Evolutionary conservation across 768 basidiomycete species (phyloP), one percentile per base, ranked within the genome.

Genomic region (Leccinum pellstonianum): DNA sequence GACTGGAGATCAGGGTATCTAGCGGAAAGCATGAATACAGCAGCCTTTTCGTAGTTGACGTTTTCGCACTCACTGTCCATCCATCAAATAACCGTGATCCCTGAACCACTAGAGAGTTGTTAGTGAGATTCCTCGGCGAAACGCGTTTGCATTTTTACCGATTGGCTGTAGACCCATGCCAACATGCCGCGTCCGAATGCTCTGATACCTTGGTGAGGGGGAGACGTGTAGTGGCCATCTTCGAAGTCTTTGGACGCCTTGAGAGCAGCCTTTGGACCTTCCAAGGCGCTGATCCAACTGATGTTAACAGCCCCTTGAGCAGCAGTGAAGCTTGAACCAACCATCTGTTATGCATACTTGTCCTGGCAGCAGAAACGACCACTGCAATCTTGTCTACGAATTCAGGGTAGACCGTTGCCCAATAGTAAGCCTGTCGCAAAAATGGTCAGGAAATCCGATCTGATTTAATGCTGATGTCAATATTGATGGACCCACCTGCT

Each of bases 121-220:
- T 0, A 38, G 38, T 62, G 7, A 51, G 27, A 3, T 19, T 49
- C 93, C 73, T 95, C 91, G 58, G 94, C 77, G 17, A 93, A 91
- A 55, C 92, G 81, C n/a, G 91, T 91, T 58, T 87, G 86, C 93
- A 77, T 51, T 67, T 77, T 41, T 54, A 83, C 83, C 37, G 81
- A 74, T 63, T 83, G 81, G 9, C 83, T 79, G 61, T 80, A 83
- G 19, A 80, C 79, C 83, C 84, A 85, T 19, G 79, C 78, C 54
- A 79, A 77, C 60, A 82, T 82, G 7, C 75, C 81, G 15, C 84
- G 76, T 2, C 77, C 83, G 56, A 83, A 85, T 5, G 84, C 83
- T n/a, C 83, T 78, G 25, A 84, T 70, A 19, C 83, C 83, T 15
- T 73, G 73, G 63, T 80, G 70, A 2, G 83, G 80, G 5, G 70